These are phyloP conservation scores for Conringia planisiliqua DNA, from an alignment of 345 rosid genomes.

Conservation along the genomic window DNA sequence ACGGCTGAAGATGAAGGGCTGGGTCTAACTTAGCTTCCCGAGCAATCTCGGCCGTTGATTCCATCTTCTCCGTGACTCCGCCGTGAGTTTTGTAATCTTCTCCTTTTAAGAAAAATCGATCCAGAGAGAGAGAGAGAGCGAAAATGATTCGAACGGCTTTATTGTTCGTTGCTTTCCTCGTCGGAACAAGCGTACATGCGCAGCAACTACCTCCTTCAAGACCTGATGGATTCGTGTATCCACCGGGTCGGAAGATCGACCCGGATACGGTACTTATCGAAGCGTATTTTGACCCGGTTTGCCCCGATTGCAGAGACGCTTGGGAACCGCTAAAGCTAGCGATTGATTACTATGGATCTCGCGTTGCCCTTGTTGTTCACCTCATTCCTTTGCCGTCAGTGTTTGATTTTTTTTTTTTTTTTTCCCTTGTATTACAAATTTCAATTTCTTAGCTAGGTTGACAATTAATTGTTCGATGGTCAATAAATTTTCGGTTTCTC, in stretches of 20 bases:
- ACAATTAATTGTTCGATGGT: neutral
- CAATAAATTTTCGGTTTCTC: neutral
- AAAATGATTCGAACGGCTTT: constrained; percentile 19
- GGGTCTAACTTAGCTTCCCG: neutral
- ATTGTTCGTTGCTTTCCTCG: constrained; percentile 19
- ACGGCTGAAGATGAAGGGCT: neutral
- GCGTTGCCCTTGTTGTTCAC: constrained; percentile 54
- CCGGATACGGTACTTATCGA: constrained; percentile 58
- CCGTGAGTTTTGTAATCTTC: neutral
- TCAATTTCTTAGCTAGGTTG: neutral
- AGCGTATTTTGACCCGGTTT: constrained; percentile 87
- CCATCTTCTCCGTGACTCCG: neutral
- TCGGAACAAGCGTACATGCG: constrained; percentile 28
- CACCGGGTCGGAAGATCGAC: constrained; percentile 29
- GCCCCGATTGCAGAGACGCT: constrained; percentile 79
- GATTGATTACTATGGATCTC: constrained; percentile 58
- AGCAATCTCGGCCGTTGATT: neutral
- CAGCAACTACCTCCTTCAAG: constrained; percentile 76
- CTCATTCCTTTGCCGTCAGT: constrained; percentile 92
- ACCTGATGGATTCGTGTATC: constrained; percentile 74
- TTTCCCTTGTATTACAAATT: neutral
- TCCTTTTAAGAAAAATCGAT: neutral
- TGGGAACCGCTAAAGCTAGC: constrained; percentile 82
- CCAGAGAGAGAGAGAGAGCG: neutral
- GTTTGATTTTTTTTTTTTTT: constrained; percentile 8